phyloP scores from a whole-genome alignment of 2,329 filamentous ascomycete species.

The Cordyceps fumosorosea region DNA sequence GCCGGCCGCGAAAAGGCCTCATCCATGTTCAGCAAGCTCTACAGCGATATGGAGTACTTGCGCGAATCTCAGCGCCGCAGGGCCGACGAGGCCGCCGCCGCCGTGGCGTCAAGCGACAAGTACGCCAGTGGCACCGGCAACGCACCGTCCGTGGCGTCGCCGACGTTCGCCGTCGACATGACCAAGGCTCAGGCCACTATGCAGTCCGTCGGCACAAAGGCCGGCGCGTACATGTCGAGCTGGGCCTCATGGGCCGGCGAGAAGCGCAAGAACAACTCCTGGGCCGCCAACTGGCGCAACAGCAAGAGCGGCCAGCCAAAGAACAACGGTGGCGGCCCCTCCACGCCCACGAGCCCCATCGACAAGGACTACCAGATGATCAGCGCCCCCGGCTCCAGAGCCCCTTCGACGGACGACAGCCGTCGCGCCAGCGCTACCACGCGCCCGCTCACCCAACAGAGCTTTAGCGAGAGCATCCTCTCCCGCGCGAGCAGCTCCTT shows the following conservation, averaged over 20 bases:
- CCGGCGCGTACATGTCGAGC: slow-evolving; percentile 59
- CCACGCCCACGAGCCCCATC: slow-evolving; percentile 31
- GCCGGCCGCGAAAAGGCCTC: slow-evolving; percentile 84
- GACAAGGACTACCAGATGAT: slow-evolving; percentile 32
- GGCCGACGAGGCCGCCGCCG: slow-evolving; percentile 27
- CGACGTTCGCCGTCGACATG: slow-evolving; percentile 22
- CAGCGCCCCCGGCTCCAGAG: slow-evolving; percentile 24
- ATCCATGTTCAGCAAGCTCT: slow-evolving; percentile 79
- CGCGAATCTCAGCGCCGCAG: slow-evolving; percentile 39
- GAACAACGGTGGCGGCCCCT: slow-evolving; percentile 25
- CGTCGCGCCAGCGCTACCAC: slow-evolving; percentile 12
- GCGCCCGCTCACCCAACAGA: slow-evolving; percentile 33
- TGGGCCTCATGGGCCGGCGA: slow-evolving; percentile 69
- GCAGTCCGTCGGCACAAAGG: slow-evolving; percentile 47
- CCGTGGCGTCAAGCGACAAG: slow-evolving; percentile 19
- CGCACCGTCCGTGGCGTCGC: slow-evolving; percentile 18
- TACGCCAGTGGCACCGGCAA: slow-evolving; percentile 14
- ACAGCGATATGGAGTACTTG: slow-evolving; percentile 74
- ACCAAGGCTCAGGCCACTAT: slow-evolving; percentile 39
- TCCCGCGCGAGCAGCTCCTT: slow-evolving; percentile 30
- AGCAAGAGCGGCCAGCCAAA: slow-evolving; percentile 24
- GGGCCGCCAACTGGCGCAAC: slow-evolving; percentile 36
- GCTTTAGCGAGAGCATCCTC: slow-evolving; percentile 40
- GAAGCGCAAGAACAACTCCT: slow-evolving; percentile 57
- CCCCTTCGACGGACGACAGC: slow-evolving; percentile 24